phyloP scores from a whole-genome alignment of 495 filamentous ascomycete species.

The Aspergillus saccharolyticus region DNA sequence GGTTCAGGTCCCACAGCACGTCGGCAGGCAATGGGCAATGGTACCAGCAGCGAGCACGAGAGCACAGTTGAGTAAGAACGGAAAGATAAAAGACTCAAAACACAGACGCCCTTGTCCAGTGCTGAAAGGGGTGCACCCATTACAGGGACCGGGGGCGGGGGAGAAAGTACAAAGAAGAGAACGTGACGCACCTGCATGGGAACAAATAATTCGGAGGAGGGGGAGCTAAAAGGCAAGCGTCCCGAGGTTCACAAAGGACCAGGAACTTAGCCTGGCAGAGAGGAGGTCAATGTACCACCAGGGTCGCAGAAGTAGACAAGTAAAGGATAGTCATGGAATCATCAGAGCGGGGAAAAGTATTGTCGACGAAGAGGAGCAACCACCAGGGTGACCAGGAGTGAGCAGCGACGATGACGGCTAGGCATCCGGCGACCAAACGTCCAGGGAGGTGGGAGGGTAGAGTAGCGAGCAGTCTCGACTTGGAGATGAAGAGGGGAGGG shows the following conservation, averaged over 20 bases:
- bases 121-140: not conserved
- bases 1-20: not conserved
- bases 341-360: slow-evolving; percentile 40
- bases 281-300: slow-evolving; percentile 40
- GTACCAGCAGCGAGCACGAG: not conserved
- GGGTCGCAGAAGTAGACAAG: slow-evolving; percentile 25
- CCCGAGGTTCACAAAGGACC: slow-evolving; percentile 27
- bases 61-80: not conserved
- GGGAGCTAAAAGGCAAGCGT: slow-evolving; percentile 11
- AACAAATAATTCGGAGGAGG: slow-evolving; percentile 29
- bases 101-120: not conserved
- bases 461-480: not conserved
- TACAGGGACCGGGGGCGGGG: not conserved
- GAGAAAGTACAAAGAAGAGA: slow-evolving; percentile 8
- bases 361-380: slow-evolving; percentile 18
- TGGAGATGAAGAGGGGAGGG: not conserved
- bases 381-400: slow-evolving; percentile 14
- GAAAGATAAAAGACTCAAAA: not conserved
- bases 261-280: slow-evolving; percentile 22
- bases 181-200: slow-evolving; percentile 41
- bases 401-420: slow-evolving; percentile 19
- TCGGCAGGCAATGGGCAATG: not conserved
- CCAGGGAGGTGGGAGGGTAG: slow-evolving; percentile 5
- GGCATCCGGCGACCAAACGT: slow-evolving; percentile 24
- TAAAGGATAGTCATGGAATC: slow-evolving; percentile 31